A percentile compares a stretch with the other conserved stretches of the same genome.
Evolutionary conservation across 2,329 filamentous ascomycete genomes (phyloP).

Genomic region (Ceratocystis lukuohia): DNA sequence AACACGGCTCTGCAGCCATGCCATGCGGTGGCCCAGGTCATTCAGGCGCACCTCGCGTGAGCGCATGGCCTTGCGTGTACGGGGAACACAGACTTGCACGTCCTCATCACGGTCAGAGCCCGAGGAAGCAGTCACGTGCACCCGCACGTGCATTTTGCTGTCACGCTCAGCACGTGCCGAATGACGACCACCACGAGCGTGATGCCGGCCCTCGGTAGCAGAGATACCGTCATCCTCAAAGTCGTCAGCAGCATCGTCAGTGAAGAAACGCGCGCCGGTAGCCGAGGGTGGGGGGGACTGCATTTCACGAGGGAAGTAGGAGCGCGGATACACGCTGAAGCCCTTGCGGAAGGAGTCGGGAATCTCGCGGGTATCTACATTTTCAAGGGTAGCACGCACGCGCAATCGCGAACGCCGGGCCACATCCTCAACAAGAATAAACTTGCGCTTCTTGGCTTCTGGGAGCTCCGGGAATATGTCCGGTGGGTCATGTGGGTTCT

Average conservation of each 20-base stretch:
- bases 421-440: constrained; percentile 86
- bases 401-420: constrained; percentile 69
- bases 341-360: constrained; percentile 86
- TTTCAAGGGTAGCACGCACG: constrained; percentile 84
- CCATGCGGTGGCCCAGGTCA: constrained; percentile 87
- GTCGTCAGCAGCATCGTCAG: constrained; percentile 50
- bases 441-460: constrained; percentile 84
- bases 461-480: constrained; percentile 79
- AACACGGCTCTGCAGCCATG: constrained; percentile 86
- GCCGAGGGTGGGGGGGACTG: constrained; percentile 67
- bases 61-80: constrained; percentile 54
- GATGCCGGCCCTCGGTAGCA: constrained; percentile 31
- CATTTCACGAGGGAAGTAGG: constrained; percentile 89
- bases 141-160: constrained; percentile 38
- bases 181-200: constrained; percentile 25
- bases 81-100: constrained; percentile 60
- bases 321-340: constrained; percentile 80
- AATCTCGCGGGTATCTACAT: constrained; percentile 88
- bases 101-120: constrained; percentile 31
- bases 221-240: constrained; percentile 37
- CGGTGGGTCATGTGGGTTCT: constrained; percentile 46
- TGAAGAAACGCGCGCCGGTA: constrained; percentile 61
- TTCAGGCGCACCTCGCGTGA: constrained; percentile 82
- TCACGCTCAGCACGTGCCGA: constrained; percentile 28
- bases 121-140: constrained; percentile 50